Conservation (phyloP, 495 filamentous ascomycete genomes). For the Chaetomium fimeti region DNA sequence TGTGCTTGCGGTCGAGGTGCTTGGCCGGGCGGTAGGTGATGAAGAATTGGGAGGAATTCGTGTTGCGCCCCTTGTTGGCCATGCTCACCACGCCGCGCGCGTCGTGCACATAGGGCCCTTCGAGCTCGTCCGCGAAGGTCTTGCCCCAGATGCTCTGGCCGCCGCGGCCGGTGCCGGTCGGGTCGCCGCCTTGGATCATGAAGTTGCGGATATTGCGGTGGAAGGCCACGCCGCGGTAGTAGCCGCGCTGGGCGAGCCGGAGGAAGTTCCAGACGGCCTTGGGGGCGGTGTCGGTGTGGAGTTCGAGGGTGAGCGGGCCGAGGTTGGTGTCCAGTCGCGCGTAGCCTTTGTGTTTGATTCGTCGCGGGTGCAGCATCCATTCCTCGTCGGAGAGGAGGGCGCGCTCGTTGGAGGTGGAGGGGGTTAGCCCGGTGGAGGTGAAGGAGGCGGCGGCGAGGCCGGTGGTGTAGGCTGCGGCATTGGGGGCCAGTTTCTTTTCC, state of each 20-base stretch:
- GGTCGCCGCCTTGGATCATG: constrained; percentile 98
- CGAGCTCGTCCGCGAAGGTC: constrained; percentile 88
- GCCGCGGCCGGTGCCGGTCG: constrained; percentile 85
- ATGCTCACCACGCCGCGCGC: constrained; percentile 78
- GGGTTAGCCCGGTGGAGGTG: constrained; percentile 90
- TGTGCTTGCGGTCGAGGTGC: constrained; percentile 92
- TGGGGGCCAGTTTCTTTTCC: constrained; percentile 63
- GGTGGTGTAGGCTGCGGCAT: constrained; percentile 86
- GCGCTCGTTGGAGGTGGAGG: constrained; percentile 80
- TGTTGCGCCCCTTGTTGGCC: constrained; percentile 98
- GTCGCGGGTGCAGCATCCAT: constrained; percentile 86
- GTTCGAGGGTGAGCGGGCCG: constrained; percentile 81
- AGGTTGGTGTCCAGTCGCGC: constrained; percentile 80
- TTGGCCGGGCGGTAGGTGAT: constrained; percentile 78
- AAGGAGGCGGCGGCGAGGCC: constrained; percentile 91
- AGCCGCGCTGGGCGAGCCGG: constrained; percentile 80
- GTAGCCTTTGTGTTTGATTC: constrained; percentile 87
- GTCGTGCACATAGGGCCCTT: constrained; percentile 80
- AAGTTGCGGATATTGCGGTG: constrained; percentile 93
- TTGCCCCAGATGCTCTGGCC: constrained; percentile 86
- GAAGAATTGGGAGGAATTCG: constrained; percentile 94
- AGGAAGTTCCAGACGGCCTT: constrained; percentile 97
- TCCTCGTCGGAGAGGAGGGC: constrained; percentile 89
- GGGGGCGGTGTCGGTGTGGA: constrained; percentile 87
- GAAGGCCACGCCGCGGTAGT: constrained; percentile 79